Base-by-base conservation (phyloP, 192 early-diverging fungal species). In the Piromyces finnis region DNA sequence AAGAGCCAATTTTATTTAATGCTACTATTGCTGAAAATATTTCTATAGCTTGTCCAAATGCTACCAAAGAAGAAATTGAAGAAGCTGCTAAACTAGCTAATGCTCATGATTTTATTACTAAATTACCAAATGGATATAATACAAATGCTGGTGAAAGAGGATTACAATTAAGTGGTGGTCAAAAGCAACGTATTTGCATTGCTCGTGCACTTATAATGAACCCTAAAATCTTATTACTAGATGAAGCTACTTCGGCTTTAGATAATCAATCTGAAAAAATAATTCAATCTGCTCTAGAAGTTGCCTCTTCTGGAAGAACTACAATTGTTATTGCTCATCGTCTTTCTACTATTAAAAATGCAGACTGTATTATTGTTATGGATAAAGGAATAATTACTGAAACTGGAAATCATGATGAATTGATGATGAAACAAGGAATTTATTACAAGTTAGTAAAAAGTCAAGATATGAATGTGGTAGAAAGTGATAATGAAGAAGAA, bases 171-270 rank as follows among this genome's bases (percentile, higher is more conserved):
- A 37, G 36, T 37, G 36, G 36, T 14, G 36, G 36, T 30, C 92
- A 92, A 81, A 89, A 88, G 81, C 91, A 92, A 83, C 88, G 92
- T 51, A 90, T 92, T 81, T 90, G 90, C 3, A 92, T 92, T 83
- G 92, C 92, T 7, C 88, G 92, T 80, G 92, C 92, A 1, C 82
- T 93, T 68, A 82, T 93, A 26, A 85, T 88, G 29, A 85, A 92
- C 83, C 92, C 92, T 28, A 83, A 86, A 82, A 88, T 96, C 78
- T 83, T 96, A 82, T 77, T 89, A 7, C 13, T 37, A 35, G 79
- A 79, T 59, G 79, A 79, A 30, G 79, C 79, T 12, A 29, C 79
- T 35, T 79, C 79, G 1, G 29, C 28, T 79, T 30, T 79, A 28
- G 79, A 79, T 37, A 37, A 37, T 37, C 7, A 37, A 37, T 37